phyloP scores from a whole-genome alignment of 2,329 filamentous ascomycete species.

The Stylonectria norvegica region DNA sequence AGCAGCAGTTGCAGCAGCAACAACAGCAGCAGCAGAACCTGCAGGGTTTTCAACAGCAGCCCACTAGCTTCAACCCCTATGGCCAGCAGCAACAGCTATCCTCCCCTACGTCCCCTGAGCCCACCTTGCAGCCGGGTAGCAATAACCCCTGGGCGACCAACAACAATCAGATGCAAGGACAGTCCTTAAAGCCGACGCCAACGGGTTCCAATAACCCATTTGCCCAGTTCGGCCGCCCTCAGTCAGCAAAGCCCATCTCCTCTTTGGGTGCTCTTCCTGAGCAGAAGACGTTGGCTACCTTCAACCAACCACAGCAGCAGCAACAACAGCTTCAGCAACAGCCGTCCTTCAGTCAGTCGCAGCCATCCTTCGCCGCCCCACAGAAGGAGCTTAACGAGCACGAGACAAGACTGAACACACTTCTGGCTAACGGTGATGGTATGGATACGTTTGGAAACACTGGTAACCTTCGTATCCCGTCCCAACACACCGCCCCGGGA shows the following conservation, averaged over 20 bases:
- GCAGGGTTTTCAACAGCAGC: slow-evolving; percentile 48
- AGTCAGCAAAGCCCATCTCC: slow-evolving; percentile 54
- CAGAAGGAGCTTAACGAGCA: slow-evolving; percentile 59
- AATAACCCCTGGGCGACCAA: slow-evolving; percentile 90
- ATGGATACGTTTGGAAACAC: slow-evolving; percentile 97
- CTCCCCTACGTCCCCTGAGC: slow-evolving; percentile 50
- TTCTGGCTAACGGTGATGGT: slow-evolving; percentile 83
- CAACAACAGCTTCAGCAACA: slow-evolving; percentile 43
- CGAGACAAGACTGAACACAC: slow-evolving; percentile 75
- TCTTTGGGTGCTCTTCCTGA: slow-evolving; percentile 75
- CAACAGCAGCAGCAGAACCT: slow-evolving; percentile 38
- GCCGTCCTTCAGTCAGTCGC: slow-evolving; percentile 28
- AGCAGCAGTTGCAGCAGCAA: slow-evolving; percentile 41
- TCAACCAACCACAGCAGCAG: slow-evolving; percentile 50
- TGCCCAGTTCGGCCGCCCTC: slow-evolving; percentile 67
- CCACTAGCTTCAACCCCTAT: slow-evolving; percentile 55
- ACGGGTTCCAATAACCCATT: slow-evolving; percentile 99
- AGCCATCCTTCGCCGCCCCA: slow-evolving; percentile 34
- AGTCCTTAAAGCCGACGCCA: slow-evolving; percentile 71
- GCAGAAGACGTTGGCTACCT: slow-evolving; percentile 68
- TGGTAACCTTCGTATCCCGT: slow-evolving; percentile 91
- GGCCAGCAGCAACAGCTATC: slow-evolving; percentile 40
- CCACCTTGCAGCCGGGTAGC: slow-evolving; percentile 69
- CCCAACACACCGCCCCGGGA: slow-evolving; percentile 93
- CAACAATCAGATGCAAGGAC: slow-evolving; percentile 53